Percentiles rank a stretch among this genome's conserved stretches.
Evolutionary conservation across 228 moss, liverwort and hornwort species (phyloP).

Genomic region (Sphagnum fallax): DNA sequence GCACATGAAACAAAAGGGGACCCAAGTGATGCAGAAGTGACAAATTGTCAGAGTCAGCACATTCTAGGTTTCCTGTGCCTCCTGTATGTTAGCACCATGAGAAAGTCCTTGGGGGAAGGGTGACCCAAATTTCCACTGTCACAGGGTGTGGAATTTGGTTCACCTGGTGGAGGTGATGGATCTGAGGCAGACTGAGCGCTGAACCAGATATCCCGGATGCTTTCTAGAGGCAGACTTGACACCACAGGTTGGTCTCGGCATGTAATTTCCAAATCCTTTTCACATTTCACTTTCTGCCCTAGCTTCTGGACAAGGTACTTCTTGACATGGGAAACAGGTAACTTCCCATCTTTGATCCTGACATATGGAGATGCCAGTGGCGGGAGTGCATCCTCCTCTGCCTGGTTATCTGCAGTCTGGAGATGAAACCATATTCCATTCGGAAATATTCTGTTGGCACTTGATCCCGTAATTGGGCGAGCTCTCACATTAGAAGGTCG

Average conservation of each 20-base stretch:
- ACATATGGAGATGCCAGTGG: constrained; percentile 68
- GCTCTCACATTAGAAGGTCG: constrained; percentile 48
- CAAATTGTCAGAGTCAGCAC: background rate
- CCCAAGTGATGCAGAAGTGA: no score
- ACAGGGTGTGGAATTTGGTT: constrained; percentile 17
- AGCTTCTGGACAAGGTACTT: constrained; percentile 83
- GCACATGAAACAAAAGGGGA: no score
- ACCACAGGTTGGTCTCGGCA: constrained; percentile 96
- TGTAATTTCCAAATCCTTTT: constrained; percentile 87
- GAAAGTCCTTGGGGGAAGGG: constrained; percentile 63
- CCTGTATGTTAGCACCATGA: constrained; percentile 89
- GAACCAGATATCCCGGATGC: constrained; percentile 95
- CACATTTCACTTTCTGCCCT: constrained; percentile 37
- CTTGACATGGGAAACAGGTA: constrained; percentile 81
- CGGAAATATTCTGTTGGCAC: constrained; percentile 7
- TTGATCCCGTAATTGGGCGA: constrained; percentile 20
- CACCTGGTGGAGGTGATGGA: constrained; percentile 37
- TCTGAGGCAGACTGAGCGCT: constrained; percentile 67
- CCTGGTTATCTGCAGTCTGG: constrained; percentile 69
- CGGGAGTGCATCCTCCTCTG: constrained; percentile 70
- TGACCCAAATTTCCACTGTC: constrained; percentile 46
- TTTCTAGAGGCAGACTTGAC: constrained; percentile 87
- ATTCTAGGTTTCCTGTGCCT: constrained; percentile 58
- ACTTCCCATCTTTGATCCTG: constrained; percentile 84
- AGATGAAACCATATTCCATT: constrained; percentile 93